Percentiles rank a stretch among this genome's conserved stretches.
Evolutionary conservation across 495 filamentous ascomycete genomes (phyloP).

Genomic region (Emericellopsis terricola): DNA sequence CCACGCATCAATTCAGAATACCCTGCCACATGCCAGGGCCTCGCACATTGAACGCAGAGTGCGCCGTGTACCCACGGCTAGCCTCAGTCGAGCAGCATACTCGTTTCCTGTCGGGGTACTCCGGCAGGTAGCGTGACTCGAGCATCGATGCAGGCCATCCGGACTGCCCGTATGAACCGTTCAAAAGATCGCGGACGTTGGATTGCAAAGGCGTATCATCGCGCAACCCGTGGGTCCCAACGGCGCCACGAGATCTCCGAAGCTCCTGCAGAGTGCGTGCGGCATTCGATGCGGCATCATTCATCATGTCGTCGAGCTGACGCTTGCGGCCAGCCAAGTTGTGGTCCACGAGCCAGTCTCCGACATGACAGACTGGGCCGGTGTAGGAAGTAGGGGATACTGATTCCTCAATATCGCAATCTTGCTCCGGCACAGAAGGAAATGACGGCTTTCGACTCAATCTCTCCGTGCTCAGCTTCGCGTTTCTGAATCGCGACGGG

Average conservation of each 20-base stretch:
- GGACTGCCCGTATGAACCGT: conserved; percentile 8
- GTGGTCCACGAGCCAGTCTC: conserved; percentile 31
- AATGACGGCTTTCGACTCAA: conserved; percentile 24
- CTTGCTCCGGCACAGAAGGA: conserved; percentile 33
- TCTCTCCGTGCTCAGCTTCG: conserved; percentile 41
- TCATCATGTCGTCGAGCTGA: conserved; percentile 23
- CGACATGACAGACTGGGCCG: conserved; percentile 31
- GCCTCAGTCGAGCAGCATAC: conserved; percentile 38
- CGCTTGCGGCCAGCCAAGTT: conserved; percentile 22
- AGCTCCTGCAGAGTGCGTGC: conserved; percentile 53
- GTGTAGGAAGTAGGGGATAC: conserved; percentile 44
- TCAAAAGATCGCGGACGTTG: conserved; percentile 48
- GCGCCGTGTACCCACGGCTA: conserved; percentile 11
- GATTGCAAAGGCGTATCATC: conserved; percentile 39
- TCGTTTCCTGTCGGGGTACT: conserved; percentile 33
- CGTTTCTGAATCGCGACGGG: conserved; percentile 69
- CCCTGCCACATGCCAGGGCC: conserved; percentile 44
- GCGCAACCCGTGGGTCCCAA: conserved; percentile 13
- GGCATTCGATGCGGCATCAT: conserved; percentile 28
- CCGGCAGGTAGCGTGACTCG: conserved; percentile 13
- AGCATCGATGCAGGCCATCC: conserved; percentile 18
- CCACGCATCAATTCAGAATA: conserved; percentile 22
- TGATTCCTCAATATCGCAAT: conserved; percentile 36
- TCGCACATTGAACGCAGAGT: conserved; percentile 21
- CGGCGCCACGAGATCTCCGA: conserved; percentile 21